Conservation (phyloP, 139 green algal species). For the Chlorella ohadii region DNA sequence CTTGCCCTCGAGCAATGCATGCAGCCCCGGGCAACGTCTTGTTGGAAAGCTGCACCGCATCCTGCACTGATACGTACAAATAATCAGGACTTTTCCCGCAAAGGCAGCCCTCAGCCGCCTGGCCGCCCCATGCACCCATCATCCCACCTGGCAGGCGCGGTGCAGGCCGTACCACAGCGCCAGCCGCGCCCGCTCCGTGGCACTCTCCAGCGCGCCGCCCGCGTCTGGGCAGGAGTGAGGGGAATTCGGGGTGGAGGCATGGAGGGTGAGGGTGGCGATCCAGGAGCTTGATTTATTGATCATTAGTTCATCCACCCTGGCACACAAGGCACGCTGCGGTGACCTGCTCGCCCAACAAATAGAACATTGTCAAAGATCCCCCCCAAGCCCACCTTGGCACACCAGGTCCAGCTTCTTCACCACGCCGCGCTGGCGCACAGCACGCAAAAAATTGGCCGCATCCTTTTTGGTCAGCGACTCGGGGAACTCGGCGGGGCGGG, state of each 20-base stretch:
- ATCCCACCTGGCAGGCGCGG: neutral
- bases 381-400: neutral
- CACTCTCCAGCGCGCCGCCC: neutral
- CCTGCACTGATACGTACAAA: no score
- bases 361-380: neutral
- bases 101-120: no score
- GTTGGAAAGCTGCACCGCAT: no score
- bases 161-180: slow-evolving; percentile 17
- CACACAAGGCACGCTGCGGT: no score
- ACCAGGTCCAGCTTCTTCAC: slow-evolving; percentile 54
- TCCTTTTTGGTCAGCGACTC: slow-evolving; percentile 60
- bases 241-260: no score
- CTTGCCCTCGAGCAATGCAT: no score
- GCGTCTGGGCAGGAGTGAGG: neutral
- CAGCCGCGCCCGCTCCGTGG: neutral
- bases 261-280: no score
- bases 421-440: slow-evolving; percentile 57
- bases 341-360: no score
- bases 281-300: no score
- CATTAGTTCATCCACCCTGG: no score
- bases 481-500: slow-evolving; percentile 32
- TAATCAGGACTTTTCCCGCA: no score
- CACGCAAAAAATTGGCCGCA: slow-evolving; percentile 73
- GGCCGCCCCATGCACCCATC: neutral
- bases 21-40: no score